Evolutionary conservation across 202 grass and related monocot species (phyloP), one percentile per base, ranked within the genome.

Genomic region (Zizania palustris): DNA sequence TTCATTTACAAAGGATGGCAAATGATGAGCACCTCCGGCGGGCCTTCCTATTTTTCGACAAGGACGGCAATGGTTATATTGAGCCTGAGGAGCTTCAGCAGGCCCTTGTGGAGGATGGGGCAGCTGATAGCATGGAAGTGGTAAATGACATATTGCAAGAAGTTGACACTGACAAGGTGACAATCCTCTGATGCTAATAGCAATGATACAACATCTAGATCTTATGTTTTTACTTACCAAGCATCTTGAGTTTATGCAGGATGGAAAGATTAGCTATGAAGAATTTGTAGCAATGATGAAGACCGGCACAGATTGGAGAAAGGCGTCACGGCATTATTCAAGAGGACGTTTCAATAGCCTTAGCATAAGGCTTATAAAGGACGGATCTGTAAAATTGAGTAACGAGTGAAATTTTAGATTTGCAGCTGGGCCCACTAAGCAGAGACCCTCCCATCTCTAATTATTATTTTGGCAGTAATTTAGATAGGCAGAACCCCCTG

Each of bases 201-300:
- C 53, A 46, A 69, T 8, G 53, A 60, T 11, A 3, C 44, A 70
- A 63, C 35, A 14, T 73, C 59, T 0, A 2, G 50, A 54, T 51
- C 3, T 46, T 40, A 44, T 70, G 13, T 9, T 88, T 88, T 65
- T 4, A 11, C 9, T 77, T 11, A 80, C 63, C 37, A 12, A 49
- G 22, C 60, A 46, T 38, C 15, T 82, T 7, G 21, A 53, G 14
- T 82, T 77, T 90, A 45, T 78, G 65, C 66, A 99, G 96, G 96
- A 99, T 92, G 96, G 96, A 6, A 89, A 91, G 81, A 99, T 99
- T 67, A 99, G 96, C 67, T 99, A 92, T 4, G 96, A 93, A 73
- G 96, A 99, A 85, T 99, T 99, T 56, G 89, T 98, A 36, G 96
- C 96, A 7, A 98, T 98, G 96, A 98, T 98, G 96, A 98, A 98